Base-by-base conservation (phyloP, 805 yeast species). In the Suhomyces prunicola region DNA sequence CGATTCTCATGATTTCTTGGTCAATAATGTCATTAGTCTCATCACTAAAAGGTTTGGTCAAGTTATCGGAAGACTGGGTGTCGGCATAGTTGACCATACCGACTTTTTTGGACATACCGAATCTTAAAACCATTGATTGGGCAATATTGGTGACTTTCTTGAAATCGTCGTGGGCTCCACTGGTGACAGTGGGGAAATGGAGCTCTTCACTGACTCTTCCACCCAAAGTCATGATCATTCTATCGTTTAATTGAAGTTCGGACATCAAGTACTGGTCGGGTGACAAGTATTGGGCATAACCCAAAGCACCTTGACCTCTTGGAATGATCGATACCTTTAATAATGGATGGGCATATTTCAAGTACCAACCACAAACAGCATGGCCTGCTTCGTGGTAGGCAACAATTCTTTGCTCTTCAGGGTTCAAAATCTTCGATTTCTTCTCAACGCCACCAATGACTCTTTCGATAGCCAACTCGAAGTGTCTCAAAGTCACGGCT, bases 321-420 rank as follows among this genome's bases (percentile, higher is more conserved):
- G 99, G 99, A 56, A 94, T 90, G 62, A 96, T 94, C 13, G 97
- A 90, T 17, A 94, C 99, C 76, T 94, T 94, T 55, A 94, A 78
- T 53, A 96, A 76, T 6, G 99, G 99, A 67, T 93, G 97, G 2
- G 98, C 97, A 69, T 81, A 81, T 69, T 88, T 83, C 64, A 94
- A 79, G 65, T 77, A 91, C 99, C 99, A 94, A 10, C 99, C 99
- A 70, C 98, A 92, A 55, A 94, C 83, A 9, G 99, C 99, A 72
- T 96, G 99, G 4, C 99, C 99, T 3, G 99, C 99, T 71, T 94
- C 99, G 68, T 96, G 99, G 64, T 88, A 94, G 0, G 99, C 99
- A 53, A 96, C 97, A 26, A 90, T 84, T 57, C 78, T 84, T 72
- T 91, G 90, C 67, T 96, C 98, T 54, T 87, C 92, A 1, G 90